Evolutionary conservation across 2,329 filamentous ascomycete genomes (phyloP).

Genomic region (Epichloe typhina): DNA sequence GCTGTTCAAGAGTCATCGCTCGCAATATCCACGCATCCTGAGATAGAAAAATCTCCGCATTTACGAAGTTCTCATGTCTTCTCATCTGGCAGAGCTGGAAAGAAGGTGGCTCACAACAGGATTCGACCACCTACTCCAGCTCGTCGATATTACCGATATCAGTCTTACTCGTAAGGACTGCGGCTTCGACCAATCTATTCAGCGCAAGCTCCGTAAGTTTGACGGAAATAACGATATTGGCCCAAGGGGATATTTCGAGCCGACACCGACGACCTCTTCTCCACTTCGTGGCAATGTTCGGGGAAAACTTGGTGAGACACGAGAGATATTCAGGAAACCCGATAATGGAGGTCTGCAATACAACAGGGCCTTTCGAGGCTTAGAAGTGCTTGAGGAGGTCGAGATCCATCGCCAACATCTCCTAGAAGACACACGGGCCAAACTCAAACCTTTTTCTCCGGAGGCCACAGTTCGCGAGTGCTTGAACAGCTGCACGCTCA

Average conservation of each 20-base stretch:
- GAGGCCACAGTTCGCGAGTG: slow-evolving; percentile 9
- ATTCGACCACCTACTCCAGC: slow-evolving; percentile 11
- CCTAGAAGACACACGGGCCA: slow-evolving; percentile 11
- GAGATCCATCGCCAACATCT: slow-evolving; percentile 20
- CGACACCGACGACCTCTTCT: background rate
- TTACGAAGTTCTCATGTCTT: slow-evolving; percentile 15
- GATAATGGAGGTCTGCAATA: slow-evolving; percentile 17
- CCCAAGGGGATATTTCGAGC: background rate
- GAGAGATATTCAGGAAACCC: slow-evolving; percentile 15
- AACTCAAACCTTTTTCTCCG: slow-evolving; percentile 6
- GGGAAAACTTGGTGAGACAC: slow-evolving; percentile 13
- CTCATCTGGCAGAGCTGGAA: slow-evolving; percentile 15
- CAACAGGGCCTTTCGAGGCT: slow-evolving; percentile 15
- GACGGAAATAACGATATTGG: slow-evolving; percentile 15
- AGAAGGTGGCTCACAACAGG: slow-evolving; percentile 21
- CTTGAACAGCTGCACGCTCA: slow-evolving; percentile 19
- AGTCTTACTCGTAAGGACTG: slow-evolving; percentile 13
- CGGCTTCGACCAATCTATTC: slow-evolving; percentile 20
- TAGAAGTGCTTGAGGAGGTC: slow-evolving; percentile 19
- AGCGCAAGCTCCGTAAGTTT: slow-evolving; percentile 17
- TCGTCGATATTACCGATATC: slow-evolving; percentile 13
- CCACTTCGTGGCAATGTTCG: slow-evolving; percentile 13
- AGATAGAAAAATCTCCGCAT: background rate
- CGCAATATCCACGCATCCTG: background rate
- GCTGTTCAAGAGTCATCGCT: background rate